Percentiles rank a stretch among this genome's conserved stretches.
Conservation (phyloP, 2,329 filamentous ascomycete genomes). For the Gremmenia infestans region DNA sequence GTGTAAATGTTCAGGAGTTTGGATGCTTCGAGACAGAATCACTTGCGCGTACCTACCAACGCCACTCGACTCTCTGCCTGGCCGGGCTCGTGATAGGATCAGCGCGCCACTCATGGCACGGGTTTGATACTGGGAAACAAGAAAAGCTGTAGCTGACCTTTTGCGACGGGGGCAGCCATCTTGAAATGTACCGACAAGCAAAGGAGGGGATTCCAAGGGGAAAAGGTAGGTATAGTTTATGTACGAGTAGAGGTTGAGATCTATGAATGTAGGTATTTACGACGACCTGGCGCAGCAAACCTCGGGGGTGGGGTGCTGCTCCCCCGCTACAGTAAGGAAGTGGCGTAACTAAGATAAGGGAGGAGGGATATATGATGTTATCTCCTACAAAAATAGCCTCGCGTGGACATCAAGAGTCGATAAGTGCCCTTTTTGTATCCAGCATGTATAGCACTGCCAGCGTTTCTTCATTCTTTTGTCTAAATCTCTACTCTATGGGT, state of each 20-base stretch:
- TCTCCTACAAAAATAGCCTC: no score
- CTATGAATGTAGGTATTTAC: background rate
- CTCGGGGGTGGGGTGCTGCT: background rate
- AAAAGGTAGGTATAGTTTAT: background rate
- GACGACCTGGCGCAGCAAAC: background rate
- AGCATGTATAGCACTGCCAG: no score
- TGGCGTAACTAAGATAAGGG: background rate
- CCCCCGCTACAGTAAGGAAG: background rate
- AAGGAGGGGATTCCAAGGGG: background rate
- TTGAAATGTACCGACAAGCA: constrained; percentile 8
- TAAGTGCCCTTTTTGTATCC: no score
- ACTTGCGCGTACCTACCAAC: constrained; percentile 8
- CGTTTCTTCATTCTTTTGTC: no score
- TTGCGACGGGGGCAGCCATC: constrained; percentile 27
- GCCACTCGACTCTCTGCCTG: constrained; percentile 7
- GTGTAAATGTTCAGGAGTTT: background rate
- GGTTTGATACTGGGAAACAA: background rate
- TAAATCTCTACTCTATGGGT: no score
- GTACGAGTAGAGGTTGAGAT: background rate
- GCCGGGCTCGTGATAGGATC: constrained; percentile 9
- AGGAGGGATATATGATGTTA: no score
- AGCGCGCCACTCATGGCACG: constrained; percentile 10
- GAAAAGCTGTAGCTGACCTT: constrained; percentile 23
- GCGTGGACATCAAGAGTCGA: no score
- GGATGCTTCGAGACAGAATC: constrained; percentile 5